A percentile compares a stretch with the other conserved stretches of the same genome.
These are phyloP conservation scores for Kwoniella europaea DNA, from an alignment of 768 basidiomycete genomes.

Conservation along the genomic window DNA sequence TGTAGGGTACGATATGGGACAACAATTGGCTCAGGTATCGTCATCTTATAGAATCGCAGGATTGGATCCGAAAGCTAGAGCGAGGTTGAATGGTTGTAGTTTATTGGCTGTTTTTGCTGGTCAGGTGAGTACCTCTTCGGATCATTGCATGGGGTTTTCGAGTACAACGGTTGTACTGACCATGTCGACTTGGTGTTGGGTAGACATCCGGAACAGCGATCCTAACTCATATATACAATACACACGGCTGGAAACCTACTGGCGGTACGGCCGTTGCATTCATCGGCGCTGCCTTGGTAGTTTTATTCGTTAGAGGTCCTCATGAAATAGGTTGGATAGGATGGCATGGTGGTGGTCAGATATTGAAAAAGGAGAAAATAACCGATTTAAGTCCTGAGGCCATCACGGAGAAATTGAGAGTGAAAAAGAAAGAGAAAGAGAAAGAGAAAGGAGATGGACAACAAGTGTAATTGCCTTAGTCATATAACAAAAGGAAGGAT, in stretches of 20 bases:
- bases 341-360: constrained; percentile 58
- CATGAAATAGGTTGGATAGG: constrained; percentile 63
- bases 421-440: neutral
- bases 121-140: constrained; percentile 59
- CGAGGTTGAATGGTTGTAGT: constrained; percentile 76
- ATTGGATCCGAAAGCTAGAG: constrained; percentile 63
- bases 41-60: constrained; percentile 65
- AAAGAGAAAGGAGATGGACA: neutral
- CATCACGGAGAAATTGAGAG: constrained; percentile 36
- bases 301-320: constrained; percentile 72
- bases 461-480: neutral
- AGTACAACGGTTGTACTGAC: neutral
- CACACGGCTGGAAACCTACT: constrained; percentile 72
- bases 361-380: constrained; percentile 42
- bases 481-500: too few species aligned
- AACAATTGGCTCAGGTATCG: constrained; percentile 76
- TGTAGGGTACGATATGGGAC: constrained; percentile 71
- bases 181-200: neutral
- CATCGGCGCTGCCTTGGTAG: constrained; percentile 64
- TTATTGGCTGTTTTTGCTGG: constrained; percentile 77
- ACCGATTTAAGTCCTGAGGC: constrained; percentile 48
- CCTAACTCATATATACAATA: constrained; percentile 72
- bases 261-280: constrained; percentile 69
- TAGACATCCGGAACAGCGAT: constrained; percentile 76
- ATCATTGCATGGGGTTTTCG: neutral